A percentile compares a stretch with the other conserved stretches of the same genome.
Conservation (phyloP, 345 rosid species). For the Acer yangbiense region DNA sequence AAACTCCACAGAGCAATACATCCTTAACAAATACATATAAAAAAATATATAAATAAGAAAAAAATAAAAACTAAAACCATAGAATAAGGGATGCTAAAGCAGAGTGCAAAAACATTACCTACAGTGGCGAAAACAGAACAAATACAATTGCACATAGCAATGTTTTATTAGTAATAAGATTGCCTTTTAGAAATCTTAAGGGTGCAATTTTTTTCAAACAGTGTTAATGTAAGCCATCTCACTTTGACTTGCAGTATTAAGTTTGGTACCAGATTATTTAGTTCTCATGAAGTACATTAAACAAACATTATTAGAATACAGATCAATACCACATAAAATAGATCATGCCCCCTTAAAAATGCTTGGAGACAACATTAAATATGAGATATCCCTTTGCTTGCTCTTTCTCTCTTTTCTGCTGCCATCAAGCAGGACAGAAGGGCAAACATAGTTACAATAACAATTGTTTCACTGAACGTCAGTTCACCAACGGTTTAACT, state of each 20-base stretch:
- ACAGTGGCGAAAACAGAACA: neutral
- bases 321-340: neutral
- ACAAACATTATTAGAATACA: neutral
- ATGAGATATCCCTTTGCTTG: neutral
- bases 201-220: neutral
- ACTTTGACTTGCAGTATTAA: neutral
- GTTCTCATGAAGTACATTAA: neutral
- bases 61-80: neutral
- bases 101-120: neutral
- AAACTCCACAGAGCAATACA: slow-evolving; percentile 91
- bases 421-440: neutral
- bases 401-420: neutral
- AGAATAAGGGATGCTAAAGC: neutral
- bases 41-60: slow-evolving; percentile 1
- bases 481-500: neutral
- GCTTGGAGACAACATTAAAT: slow-evolving; percentile 4
- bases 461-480: neutral
- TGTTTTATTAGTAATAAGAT: neutral
- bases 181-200: neutral
- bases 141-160: neutral
- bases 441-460: neutral
- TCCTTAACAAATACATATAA: slow-evolving; percentile 49
- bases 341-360: neutral
- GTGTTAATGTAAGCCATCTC: neutral
- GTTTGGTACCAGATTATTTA: neutral